phyloP scores from a whole-genome alignment of 164 flowering plant species.

The Sedum album region DNA sequence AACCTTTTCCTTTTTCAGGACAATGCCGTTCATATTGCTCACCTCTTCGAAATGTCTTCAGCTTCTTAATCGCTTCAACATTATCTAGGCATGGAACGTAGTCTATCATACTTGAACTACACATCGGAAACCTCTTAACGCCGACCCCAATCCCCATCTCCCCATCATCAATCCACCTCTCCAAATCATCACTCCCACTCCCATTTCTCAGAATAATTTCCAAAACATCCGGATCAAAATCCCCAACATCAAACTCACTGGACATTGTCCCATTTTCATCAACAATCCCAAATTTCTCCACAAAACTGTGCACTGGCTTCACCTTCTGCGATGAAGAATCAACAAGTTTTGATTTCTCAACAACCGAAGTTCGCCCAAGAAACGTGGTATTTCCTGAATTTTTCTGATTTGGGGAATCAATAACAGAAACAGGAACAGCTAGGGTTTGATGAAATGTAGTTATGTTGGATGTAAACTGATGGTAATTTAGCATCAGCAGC shows the following conservation, averaged over 20 bases:
- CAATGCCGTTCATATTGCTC: conserved; percentile 37
- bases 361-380: not conserved
- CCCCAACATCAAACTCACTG: conserved; percentile 74
- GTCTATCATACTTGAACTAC: conserved; percentile 26
- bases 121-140: conserved; percentile 25
- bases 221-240: conserved; percentile 62
- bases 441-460: conserved; percentile 6
- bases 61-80: conserved; percentile 12
- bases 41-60: no score
- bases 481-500: conserved; percentile 44
- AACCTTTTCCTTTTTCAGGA: conserved; percentile 25
- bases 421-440: conserved; percentile 37
- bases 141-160: conserved; percentile 11
- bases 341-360: no score
- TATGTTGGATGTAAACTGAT: no score
- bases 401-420: conserved; percentile 48
- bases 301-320: conserved; percentile 11
- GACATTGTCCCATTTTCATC: conserved; percentile 80
- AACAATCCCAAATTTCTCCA: conserved; percentile 60
- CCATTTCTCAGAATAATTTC: conserved; percentile 22
- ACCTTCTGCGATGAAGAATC: not conserved
- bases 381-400: conserved; percentile 1
- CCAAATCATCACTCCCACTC: conserved; percentile 16
- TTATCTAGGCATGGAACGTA: conserved; percentile 55
- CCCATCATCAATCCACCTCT: conserved; percentile 9